Conservation (phyloP, 2,329 filamentous ascomycete genomes). For the Penicillium sp. region DNA sequence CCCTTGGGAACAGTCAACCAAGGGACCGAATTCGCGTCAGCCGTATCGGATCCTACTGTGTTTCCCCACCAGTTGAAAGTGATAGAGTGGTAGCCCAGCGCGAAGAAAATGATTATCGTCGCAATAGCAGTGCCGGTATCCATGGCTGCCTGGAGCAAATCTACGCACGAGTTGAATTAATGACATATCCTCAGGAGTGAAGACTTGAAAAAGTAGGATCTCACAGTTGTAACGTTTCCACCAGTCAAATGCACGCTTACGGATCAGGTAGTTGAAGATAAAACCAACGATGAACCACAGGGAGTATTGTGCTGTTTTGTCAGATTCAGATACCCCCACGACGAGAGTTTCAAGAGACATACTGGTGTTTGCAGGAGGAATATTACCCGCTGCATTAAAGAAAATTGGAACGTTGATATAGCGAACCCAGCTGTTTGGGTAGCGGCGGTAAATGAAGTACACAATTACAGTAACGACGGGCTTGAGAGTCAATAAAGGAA, state of each 20-base stretch:
- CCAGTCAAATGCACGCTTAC: conserved; percentile 26
- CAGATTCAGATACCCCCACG: background rate
- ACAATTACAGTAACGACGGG: conserved; percentile 27
- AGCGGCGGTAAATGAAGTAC: conserved; percentile 22
- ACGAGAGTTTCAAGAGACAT: conserved; percentile 14
- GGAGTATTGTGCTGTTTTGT: conserved; percentile 20
- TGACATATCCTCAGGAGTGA: conserved; percentile 10
- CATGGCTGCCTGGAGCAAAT: conserved; percentile 23
- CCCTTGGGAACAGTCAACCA: conserved; percentile 25
- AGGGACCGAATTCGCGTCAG: conserved; percentile 29
- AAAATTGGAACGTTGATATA: conserved; percentile 30
- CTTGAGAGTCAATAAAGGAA: background rate
- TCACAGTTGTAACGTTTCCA: conserved; percentile 30
- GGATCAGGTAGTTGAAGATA: conserved; percentile 26
- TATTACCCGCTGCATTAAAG: conserved; percentile 29
- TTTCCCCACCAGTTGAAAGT: conserved; percentile 32
- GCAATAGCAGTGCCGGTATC: conserved; percentile 30
- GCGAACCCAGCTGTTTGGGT: conserved; percentile 27
- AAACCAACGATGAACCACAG: conserved; percentile 30
- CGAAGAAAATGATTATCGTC: conserved; percentile 29
- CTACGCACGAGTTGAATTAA: background rate
- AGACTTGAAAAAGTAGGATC: background rate
- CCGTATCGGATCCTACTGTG: conserved; percentile 28
- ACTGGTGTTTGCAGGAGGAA: conserved; percentile 29
- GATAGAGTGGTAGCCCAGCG: conserved; percentile 25